phyloP scores from a whole-genome alignment of 2,329 filamentous ascomycete species.

The Ceratocystis variospora region DNA sequence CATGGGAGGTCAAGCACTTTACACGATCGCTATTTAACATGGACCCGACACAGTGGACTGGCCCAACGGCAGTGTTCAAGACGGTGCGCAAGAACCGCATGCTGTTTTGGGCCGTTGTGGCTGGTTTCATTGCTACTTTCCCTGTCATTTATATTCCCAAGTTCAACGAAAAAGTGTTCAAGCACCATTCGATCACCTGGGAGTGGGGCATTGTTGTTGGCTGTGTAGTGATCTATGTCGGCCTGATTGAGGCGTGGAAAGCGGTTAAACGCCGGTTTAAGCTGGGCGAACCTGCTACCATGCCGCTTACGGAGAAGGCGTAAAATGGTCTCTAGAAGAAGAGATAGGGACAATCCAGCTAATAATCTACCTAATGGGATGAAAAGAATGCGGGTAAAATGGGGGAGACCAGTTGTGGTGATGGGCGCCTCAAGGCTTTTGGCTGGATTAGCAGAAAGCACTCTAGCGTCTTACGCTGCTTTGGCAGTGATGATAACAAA shows the following conservation, averaged over 20 bases:
- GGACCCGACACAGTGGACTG: conserved; percentile 38
- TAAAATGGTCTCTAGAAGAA: background rate
- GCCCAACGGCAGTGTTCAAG: conserved; percentile 37
- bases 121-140: conserved; percentile 46
- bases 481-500: background rate
- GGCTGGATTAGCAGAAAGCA: background rate
- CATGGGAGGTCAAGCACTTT: conserved; percentile 63
- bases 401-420: background rate
- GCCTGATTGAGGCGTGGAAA: conserved; percentile 56
- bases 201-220: conserved; percentile 58
- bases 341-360: too few species aligned
- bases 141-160: conserved; percentile 54
- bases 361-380: too few species aligned
- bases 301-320: conserved; percentile 9
- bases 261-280: conserved; percentile 43
- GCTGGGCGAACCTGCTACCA: conserved; percentile 23
- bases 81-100: conserved; percentile 59
- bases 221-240: conserved; percentile 45
- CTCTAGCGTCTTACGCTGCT: background rate
- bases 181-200: conserved; percentile 54
- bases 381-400: too few species aligned
- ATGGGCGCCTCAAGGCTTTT: background rate
- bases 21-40: conserved; percentile 56
- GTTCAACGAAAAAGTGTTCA: conserved; percentile 53
- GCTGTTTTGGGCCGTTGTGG: conserved; percentile 49